These are phyloP conservation scores for Nicotiana attenuata DNA, from an alignment of 257 asterid genomes.

Conservation along the genomic window DNA sequence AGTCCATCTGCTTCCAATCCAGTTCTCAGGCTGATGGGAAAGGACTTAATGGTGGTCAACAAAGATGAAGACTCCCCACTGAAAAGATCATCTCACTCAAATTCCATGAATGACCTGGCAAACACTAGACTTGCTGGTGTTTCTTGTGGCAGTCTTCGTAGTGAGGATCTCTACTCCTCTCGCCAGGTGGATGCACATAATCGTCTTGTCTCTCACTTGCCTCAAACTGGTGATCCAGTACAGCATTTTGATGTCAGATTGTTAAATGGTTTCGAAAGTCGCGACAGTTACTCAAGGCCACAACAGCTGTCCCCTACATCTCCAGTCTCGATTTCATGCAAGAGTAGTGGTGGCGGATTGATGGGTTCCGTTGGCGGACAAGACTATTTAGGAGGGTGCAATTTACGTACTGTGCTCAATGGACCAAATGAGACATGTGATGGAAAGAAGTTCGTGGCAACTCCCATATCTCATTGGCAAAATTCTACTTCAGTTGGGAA, in stretches of 20 bases:
- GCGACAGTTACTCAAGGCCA: slow-evolving; percentile 24
- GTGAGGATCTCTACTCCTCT: slow-evolving; percentile 19
- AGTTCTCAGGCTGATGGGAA: slow-evolving; percentile 88
- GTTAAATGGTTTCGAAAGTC: slow-evolving; percentile 29
- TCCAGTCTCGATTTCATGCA: slow-evolving; percentile 25
- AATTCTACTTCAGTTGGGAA: slow-evolving; percentile 24
- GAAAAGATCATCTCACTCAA: slow-evolving; percentile 24
- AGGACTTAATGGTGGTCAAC: slow-evolving; percentile 74
- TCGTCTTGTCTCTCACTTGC: slow-evolving; percentile 18
- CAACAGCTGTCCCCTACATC: slow-evolving; percentile 24
- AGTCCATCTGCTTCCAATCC: slow-evolving; percentile 63
- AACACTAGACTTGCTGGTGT: slow-evolving; percentile 24
- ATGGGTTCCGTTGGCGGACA: slow-evolving; percentile 20
- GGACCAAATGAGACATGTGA: slow-evolving; percentile 25
- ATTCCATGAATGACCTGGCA: slow-evolving; percentile 19
- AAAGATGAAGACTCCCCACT: slow-evolving; percentile 47
- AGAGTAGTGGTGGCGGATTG: slow-evolving; percentile 21
- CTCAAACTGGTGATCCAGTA: slow-evolving; percentile 16
- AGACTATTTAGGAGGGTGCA: slow-evolving; percentile 26
- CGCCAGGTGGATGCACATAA: slow-evolving; percentile 24
- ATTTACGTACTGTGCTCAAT: slow-evolving; percentile 20
- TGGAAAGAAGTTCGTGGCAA: slow-evolving; percentile 15
- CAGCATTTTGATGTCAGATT: slow-evolving; percentile 33
- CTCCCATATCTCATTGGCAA: slow-evolving; percentile 15
- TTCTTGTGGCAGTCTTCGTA: slow-evolving; percentile 19